Evolutionary conservation across 1,284 basidiomycete species (phyloP), one percentile per base, ranked within the genome.

Genomic region (Afroboletus lepidellus): DNA sequence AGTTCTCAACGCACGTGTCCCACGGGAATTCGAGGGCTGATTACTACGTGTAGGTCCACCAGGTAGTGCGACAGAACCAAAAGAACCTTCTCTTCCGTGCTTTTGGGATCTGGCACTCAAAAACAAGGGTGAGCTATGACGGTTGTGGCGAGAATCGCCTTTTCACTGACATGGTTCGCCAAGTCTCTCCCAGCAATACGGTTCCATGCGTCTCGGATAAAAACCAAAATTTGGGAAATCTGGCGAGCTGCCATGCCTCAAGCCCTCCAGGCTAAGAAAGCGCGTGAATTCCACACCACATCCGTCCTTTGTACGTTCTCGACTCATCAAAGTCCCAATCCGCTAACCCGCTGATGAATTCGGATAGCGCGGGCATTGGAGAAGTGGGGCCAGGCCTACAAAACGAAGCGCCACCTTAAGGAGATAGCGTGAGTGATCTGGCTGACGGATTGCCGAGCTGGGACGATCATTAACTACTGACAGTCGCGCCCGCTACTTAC

Each of bases 161-260:
- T 50, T 58, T 34, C 58, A 55, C 48, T 54, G 16, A 65, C 21
- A 38, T 25, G 38, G n/a, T 41, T 57, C 23, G 57, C 15, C 50
- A 54, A 90, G 87, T 83, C 85, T 23, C 72, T 90, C 16, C 87
- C 88, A 33, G 90, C 89, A 5, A 81, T 92, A 54, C 79, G 79
- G 18, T 87, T 91, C 66, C 77, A 84, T 66, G 80, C 85, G 1
- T 77, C 72, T 21, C 77, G 80, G 56, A 64, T 77, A 39, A 90
- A 86, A 66, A 67, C 70, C 6, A 83, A 77, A 55, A 77, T 76
- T 54, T 90, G 87, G 81, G 69, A 74, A 38, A 71, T 70, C 29
- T 92, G 89, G 89, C 75, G 78, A 51, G 76, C 75, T 46, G 78
- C 78, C 23, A 83, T 92, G 78, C 87, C 89, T 23, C 77, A 77